A percentile compares a stretch with the other conserved stretches of the same genome.
These are phyloP conservation scores for Cetraspora pellucida DNA, from an alignment of 192 early-diverging fungal species.

Conservation along the genomic window DNA sequence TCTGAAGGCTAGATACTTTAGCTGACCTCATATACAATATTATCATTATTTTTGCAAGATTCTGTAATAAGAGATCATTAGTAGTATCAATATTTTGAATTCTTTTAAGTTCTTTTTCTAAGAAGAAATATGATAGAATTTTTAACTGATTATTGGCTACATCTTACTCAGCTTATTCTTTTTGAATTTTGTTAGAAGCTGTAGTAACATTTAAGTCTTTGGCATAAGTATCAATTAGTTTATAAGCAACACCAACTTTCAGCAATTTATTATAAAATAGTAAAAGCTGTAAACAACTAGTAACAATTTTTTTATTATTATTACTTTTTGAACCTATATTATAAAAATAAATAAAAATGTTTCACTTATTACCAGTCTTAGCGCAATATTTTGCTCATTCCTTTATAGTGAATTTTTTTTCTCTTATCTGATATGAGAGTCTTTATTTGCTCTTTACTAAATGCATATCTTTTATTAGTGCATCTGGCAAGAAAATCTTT, in stretches of 20 bases:
- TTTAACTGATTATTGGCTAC: not conserved
- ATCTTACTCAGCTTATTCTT: not conserved
- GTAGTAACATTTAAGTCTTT: conserved; percentile 1
- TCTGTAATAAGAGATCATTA: not conserved
- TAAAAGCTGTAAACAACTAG: not conserved
- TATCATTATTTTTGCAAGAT: conserved; percentile 18
- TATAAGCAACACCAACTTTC: too few species aligned
- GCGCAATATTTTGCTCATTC: not conserved
- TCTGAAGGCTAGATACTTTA: conserved; percentile 21
- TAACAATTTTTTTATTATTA: conserved; percentile 5
- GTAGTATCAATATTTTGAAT: conserved; percentile 19
- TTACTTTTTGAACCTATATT: not conserved
- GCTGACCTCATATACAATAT: conserved; percentile 23
- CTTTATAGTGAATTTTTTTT: not conserved
- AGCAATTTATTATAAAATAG: not conserved
- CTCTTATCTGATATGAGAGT: too few species aligned
- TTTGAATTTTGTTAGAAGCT: conserved; percentile 32
- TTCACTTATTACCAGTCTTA: not conserved
- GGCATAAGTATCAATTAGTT: conserved; percentile 16
- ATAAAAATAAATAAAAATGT: not conserved
- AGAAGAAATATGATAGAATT: not conserved
- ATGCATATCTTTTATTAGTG: too few species aligned
- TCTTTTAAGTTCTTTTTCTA: conserved; percentile 12
- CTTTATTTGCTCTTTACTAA: conserved; percentile 18
- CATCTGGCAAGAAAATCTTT: not conserved